phyloP scores from a whole-genome alignment of 139 green algal species.

The Chlamydomonas asymmetrica region DNA sequence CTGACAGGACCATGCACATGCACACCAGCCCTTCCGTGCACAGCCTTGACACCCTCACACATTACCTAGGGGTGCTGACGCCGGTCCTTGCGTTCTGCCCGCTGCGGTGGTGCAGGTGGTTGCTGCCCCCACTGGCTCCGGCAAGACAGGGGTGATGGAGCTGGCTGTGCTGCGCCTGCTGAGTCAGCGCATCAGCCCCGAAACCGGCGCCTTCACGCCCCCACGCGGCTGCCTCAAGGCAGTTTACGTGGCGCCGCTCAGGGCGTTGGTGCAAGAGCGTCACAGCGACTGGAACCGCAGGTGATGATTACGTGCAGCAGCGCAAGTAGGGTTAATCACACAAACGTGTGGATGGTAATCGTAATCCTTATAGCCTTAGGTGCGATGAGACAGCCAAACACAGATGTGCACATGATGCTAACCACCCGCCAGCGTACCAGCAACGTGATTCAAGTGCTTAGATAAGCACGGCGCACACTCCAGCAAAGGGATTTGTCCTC shows the following conservation, averaged over 20 bases:
- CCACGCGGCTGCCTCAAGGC: conserved; percentile 40
- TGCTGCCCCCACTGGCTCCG: conserved; percentile 80
- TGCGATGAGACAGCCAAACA: too few species aligned
- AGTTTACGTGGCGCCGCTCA: conserved; percentile 67
- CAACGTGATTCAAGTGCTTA: too few species aligned
- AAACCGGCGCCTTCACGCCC: not conserved
- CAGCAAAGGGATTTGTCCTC: too few species aligned
- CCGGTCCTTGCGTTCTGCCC: not conserved
- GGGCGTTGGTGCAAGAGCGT: conserved; percentile 82
- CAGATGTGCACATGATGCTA: too few species aligned
- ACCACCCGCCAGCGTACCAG: too few species aligned
- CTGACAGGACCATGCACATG: not conserved
- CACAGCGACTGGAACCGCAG: conserved; percentile 72
- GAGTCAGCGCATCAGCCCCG: conserved; percentile 20
- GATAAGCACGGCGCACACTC: too few species aligned
- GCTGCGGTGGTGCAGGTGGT: conserved; percentile 64
- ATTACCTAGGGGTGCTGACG: not conserved
- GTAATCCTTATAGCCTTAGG: too few species aligned
- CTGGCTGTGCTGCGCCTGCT: conserved; percentile 83
- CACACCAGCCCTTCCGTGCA: too few species aligned
- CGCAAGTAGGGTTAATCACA: too few species aligned
- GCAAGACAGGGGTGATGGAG: conserved; percentile 96
- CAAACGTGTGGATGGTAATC: too few species aligned
- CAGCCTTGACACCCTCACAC: not conserved
- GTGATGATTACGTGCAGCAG: conserved; percentile 53